Base-by-base conservation (phyloP, 805 yeast species). In the Tetrapisispora taiwanensis region DNA sequence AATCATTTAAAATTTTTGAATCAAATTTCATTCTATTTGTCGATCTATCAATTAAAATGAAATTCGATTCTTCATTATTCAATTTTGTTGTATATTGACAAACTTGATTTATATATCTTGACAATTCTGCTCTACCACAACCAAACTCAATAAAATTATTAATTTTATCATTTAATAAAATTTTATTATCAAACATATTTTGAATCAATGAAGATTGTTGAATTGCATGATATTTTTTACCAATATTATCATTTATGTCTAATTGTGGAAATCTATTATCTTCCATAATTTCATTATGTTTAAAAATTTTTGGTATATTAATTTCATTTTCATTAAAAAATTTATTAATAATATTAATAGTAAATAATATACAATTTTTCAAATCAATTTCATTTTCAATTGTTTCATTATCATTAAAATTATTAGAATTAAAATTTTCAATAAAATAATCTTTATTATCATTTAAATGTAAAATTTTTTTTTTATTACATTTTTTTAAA, bases 121-220 rank as follows among this genome's bases (percentile, higher is more conserved):
- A 74, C 20, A 88, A 70, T 57, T 89, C 96, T 1, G 85, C 95
- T 49, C 89, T 75, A 0, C 97, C 97, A 60, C 95, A 84, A 0
- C 97, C 97, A 68, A 86, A 87, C 62, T 88, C 97, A 26, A 83
- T 58, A 56, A 77, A 76, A 41, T 69, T 63, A 43, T 2, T 52
- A 46, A 2, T 58, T 34, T 10, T 2, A 18, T 10, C 24, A 18
- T 15, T 24, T 1, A 62, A 59, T 32, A 81, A 63, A 7, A 81
- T 55, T 0, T 57, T 57, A 14, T 60, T 49, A 4, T 62, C 58
- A 20, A 71, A 67, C 53, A 88, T 60, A 48, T 83, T 83, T 1
- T 84, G 87, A 14, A 84, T 81, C 46, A 88, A 59, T 1, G 94
- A 82, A 0, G 88, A 73, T 59, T 88, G 97, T 59, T 88, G 97